Evolutionary conservation across 441 rosid genomes (phyloP).

Genomic region (Adansonia gregorii): DNA sequence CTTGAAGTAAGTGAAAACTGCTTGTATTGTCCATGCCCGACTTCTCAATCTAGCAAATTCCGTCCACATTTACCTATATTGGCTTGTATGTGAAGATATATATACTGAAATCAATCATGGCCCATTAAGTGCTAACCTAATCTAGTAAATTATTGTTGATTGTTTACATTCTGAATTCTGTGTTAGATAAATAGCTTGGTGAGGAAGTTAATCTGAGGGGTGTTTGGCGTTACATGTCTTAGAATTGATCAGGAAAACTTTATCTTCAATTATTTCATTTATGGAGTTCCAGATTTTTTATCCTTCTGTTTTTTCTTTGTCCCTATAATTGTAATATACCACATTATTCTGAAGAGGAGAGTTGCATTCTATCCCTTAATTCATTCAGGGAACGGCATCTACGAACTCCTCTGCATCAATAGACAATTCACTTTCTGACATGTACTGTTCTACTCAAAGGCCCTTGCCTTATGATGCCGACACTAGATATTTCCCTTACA

Average conservation of each 20-base stretch:
- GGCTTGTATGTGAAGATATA: neutral
- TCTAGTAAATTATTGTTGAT: conserved; percentile 7
- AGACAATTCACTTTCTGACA: conserved; percentile 80
- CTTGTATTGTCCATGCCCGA: neutral
- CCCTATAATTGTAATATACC: conserved; percentile 53
- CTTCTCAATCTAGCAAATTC: conserved; percentile 18
- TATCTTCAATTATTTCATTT: conserved; percentile 4
- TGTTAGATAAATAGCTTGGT: neutral
- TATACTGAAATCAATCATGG: neutral
- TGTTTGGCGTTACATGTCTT: conserved; percentile 16
- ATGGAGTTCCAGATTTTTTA: conserved; percentile 24
- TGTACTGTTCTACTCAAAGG: conserved; percentile 87
- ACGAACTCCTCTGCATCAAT: conserved; percentile 58
- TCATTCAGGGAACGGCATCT: conserved; percentile 72
- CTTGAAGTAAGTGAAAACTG: neutral
- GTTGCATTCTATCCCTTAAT: conserved; percentile 61
- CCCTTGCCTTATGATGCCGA: conserved; percentile 93
- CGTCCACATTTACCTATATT: conserved; percentile 11
- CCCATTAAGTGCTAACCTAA: neutral
- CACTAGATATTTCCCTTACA: conserved; percentile 63
- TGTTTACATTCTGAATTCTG: neutral
- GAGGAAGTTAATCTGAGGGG: conserved; percentile 18
- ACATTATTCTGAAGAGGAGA: conserved; percentile 74
- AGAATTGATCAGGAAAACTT: conserved; percentile 17
- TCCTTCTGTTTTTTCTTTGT: conserved; percentile 19